These are phyloP conservation scores for Fomitopsis serialis DNA, from an alignment of 768 basidiomycete genomes.

Conservation along the genomic window DNA sequence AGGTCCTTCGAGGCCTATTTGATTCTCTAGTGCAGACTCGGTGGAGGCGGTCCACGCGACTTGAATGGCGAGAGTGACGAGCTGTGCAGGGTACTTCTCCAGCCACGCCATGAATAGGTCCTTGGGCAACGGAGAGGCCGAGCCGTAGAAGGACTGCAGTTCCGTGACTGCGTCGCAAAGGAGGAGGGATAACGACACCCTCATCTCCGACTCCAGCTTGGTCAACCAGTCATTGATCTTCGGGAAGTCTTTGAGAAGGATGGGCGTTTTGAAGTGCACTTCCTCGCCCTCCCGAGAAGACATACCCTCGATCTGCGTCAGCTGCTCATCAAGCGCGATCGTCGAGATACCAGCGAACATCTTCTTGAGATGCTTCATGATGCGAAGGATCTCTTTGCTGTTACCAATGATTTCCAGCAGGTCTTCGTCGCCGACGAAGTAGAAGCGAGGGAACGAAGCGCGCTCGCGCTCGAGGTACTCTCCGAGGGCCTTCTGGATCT, in stretches of 20 bases:
- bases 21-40: slow-evolving; percentile 60
- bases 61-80: slow-evolving; percentile 93
- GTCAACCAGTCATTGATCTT: slow-evolving; percentile 99
- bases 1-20: slow-evolving; percentile 52
- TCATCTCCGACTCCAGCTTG: slow-evolving; percentile 90
- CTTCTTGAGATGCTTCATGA: slow-evolving; percentile 99
- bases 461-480: slow-evolving; percentile 98
- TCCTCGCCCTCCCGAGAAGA: slow-evolving; percentile 95
- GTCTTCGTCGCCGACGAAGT: slow-evolving; percentile 99
- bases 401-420: slow-evolving; percentile 98
- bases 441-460: slow-evolving; percentile 97
- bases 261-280: slow-evolving; percentile 76
- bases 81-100: slow-evolving; percentile 91
- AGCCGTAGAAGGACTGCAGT: slow-evolving; percentile 75
- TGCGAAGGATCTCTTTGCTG: slow-evolving; percentile 95
- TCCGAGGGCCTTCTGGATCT: slow-evolving; percentile 98
- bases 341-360: slow-evolving; percentile 99
- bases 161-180: slow-evolving; percentile 78
- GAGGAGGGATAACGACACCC: slow-evolving; percentile 77
- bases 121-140: slow-evolving; percentile 50
- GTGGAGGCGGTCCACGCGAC: slow-evolving; percentile 90
- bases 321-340: slow-evolving; percentile 79
- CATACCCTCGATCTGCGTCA: slow-evolving; percentile 89
- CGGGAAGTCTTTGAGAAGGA: slow-evolving; percentile 86
- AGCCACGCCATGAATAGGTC: slow-evolving; percentile 84